Base-by-base conservation (phyloP, 2,329 filamentous ascomycete genomes). In the Aspergillus tanneri region DNA sequence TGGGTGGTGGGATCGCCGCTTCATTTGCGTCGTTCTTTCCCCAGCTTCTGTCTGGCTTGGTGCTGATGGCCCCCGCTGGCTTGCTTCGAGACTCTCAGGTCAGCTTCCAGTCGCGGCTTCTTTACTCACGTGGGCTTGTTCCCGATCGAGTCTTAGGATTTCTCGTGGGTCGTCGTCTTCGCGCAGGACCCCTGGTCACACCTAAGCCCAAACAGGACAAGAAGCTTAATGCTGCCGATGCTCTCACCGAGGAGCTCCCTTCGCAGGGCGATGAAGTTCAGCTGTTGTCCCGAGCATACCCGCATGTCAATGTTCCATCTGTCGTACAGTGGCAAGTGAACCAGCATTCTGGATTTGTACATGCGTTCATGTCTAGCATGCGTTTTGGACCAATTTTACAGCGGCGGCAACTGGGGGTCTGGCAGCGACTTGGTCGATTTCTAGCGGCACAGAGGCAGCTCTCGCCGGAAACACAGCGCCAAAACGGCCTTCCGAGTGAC, bases 41-140 rank as follows among this genome's bases (percentile, higher is more conserved):
- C 0, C 69, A 80, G 39, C 73, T 92, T 47, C 77, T 96, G 11
- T 77, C 79, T 10, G 81, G 79, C 8, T 75, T 96, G 18, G 76
- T 93, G 9, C 79, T 96, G 5, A 78, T 96, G 34, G 89, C 90
- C 0, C 90, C 91, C 0, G 78, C 85, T 0, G 91, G 91, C 0
- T 75, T 96, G 36, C 81, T 96, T 40, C 78, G 86, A n/a, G 68
- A 72, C 4, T 71, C 73, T 11, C 82, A 86, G 59, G 77, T 89
- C 47, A 78, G 79, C 49, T 78, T 79, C 67, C 75, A 76, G 52
- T 83, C 79, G 59, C 78, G 78, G 45, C 56, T 90, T 16, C 72
- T 90, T 7, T 89, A 89, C 63, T 77, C 76, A 4, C 73, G 73
- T 4, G 78, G 78, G 0, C 60, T 83, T 19, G 63, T 90, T 23